phyloP scores from a whole-genome alignment of 495 filamentous ascomycete genomes.

The Tetracladium marchalianum region DNA sequence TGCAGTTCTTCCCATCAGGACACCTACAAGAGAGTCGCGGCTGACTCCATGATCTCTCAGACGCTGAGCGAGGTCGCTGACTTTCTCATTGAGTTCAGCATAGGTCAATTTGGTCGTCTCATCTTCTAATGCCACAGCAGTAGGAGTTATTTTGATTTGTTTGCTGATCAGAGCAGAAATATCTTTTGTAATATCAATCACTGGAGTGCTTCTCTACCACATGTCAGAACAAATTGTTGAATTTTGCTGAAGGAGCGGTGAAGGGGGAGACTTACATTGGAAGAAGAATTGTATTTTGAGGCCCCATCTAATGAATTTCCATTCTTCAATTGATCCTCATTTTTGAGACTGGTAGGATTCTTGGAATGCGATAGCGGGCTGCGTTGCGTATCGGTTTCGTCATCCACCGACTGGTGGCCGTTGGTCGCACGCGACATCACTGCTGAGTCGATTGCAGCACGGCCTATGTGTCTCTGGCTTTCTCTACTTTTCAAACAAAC shows the following conservation, averaged over 20 bases:
- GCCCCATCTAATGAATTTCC: neutral
- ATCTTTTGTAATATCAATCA: slow-evolving; percentile 54
- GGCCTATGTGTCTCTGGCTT: no score
- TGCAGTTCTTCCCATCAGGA: slow-evolving; percentile 55
- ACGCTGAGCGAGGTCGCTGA: slow-evolving; percentile 39
- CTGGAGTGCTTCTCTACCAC: slow-evolving; percentile 27
- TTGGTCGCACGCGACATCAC: no score
- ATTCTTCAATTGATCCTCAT: neutral
- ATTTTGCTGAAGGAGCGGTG: neutral
- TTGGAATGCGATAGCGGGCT: no score
- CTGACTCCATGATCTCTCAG: slow-evolving; percentile 46
- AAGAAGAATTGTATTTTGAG: neutral
- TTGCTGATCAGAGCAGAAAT: slow-evolving; percentile 47
- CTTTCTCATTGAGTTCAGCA: slow-evolving; percentile 46
- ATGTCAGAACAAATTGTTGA: neutral
- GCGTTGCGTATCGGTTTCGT: no score
- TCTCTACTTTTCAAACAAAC: no score
- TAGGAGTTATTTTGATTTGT: slow-evolving; percentile 48
- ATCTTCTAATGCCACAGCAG: slow-evolving; percentile 53
- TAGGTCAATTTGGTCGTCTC: slow-evolving; percentile 46
- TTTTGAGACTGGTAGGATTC: no score
- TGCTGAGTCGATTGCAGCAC: no score
- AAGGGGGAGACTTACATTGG: no score
- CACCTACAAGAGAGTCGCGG: slow-evolving; percentile 52
- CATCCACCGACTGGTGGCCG: no score